Percentiles rank a stretch among this genome's conserved stretches.
phyloP scores from a whole-genome alignment of 1,284 basidiomycete genomes.

The Apiotrichum gamsii region DNA sequence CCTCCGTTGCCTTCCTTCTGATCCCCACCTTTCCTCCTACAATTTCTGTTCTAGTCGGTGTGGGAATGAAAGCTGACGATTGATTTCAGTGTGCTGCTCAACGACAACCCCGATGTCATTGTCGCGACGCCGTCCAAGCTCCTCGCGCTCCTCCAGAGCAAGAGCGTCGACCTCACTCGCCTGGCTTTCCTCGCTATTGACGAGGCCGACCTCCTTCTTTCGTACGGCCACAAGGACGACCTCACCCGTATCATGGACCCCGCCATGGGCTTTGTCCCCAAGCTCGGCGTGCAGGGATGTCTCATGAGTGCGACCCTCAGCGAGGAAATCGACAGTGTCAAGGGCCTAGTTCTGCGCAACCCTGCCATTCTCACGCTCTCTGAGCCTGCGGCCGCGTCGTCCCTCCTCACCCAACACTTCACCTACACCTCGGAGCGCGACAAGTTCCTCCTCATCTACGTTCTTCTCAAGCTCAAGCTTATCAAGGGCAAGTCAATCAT shows the following conservation, averaged over 20 bases:
- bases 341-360: constrained; percentile 77
- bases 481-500: constrained; percentile 94
- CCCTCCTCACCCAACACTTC: constrained; percentile 72
- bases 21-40: constrained; percentile 7
- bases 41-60: background rate
- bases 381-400: constrained; percentile 68
- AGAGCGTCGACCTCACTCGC: constrained; percentile 51
- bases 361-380: constrained; percentile 80
- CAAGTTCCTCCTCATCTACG: constrained; percentile 91
- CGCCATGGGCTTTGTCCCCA: constrained; percentile 61
- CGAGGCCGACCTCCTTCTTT: constrained; percentile 95
- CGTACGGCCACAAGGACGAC: constrained; percentile 93
- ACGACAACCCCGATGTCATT: constrained; percentile 86
- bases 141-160: constrained; percentile 70
- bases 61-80: background rate
- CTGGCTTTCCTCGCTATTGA: constrained; percentile 91
- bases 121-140: constrained; percentile 85
- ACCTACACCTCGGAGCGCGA: constrained; percentile 79
- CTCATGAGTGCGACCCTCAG: constrained; percentile 98
- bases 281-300: constrained; percentile 80
- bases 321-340: constrained; percentile 85
- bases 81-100: constrained; percentile 58
- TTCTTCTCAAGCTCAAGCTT: constrained; percentile 88
- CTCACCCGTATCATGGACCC: constrained; percentile 71
- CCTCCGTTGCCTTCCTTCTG: constrained; percentile 49